Evolutionary conservation across 1,284 basidiomycete genomes (phyloP), one percentile per base, ranked within the genome.

Genomic region (Marasmius oreades): DNA sequence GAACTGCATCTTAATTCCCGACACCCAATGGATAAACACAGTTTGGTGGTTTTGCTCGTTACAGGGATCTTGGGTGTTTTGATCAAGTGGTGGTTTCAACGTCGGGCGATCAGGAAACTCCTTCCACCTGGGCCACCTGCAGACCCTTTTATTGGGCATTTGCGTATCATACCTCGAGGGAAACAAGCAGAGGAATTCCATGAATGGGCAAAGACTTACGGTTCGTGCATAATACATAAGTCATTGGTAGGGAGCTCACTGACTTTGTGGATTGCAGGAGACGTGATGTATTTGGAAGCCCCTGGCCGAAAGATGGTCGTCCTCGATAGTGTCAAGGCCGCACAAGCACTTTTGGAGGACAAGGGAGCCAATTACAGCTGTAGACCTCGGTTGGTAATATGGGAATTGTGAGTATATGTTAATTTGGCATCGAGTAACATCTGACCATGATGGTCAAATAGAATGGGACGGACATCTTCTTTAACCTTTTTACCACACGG

Each of bases 401-500:
- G 31, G 22, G 55, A 62, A 20, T 23, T 59, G 60, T 60, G 33
- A 6, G 59, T 20, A 18, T 26, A 34, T 4, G 43, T n/a, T 20
- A 6, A 47, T 24, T 37, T n/a, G 26, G n/a, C 31, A 37, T 53
- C 20, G 22, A 11, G 42, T 36, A 16, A 5, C 7, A 26, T 5
- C 45, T 33, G 12, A 50, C 12, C 45, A 18, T n/a, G 23, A 20
- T 22, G 36, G n/a, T 37, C 66, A 64, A 2, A 65, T 66, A 61
- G 65, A 62, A 2, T 67, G 63, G 64, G 24, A 51, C 55, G 39
- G 39, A 16, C 10, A 42, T 16, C 11, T 11, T 18, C 55, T 4
- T 28, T 68, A 11, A 42, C 55, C 10, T 58, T 65, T 16, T 28
- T 66, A 20, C 48, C 24, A 33, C 66, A 66, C 28, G 65, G 65